Conservation (phyloP, 2,329 filamentous ascomycete genomes). For the Aurifilum marmelostoma region DNA sequence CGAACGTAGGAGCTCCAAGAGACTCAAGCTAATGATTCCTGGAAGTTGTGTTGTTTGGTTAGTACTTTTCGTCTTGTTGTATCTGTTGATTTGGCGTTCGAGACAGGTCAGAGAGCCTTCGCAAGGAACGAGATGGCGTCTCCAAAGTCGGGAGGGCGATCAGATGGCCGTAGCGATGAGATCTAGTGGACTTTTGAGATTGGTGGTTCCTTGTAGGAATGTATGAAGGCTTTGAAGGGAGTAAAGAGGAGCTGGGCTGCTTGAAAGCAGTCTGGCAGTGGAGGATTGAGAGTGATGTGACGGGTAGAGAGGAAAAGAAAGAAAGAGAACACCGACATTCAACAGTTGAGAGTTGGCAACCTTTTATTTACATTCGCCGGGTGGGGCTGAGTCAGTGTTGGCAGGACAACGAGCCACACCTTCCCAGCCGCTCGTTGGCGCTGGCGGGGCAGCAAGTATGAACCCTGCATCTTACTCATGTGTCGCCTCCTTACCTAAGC, state of each 20-base stretch:
- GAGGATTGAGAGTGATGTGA: constrained; percentile 16
- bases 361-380: constrained; percentile 8
- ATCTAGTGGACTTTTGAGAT: constrained; percentile 50
- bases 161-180: constrained; percentile 52
- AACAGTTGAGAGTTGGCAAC: not conserved
- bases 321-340: not conserved
- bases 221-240: constrained; percentile 33
- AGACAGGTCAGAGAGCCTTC: constrained; percentile 48
- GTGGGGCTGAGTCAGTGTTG: not conserved
- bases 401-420: not conserved
- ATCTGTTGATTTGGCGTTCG: constrained; percentile 45
- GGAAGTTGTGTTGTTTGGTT: constrained; percentile 47
- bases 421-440: not conserved
- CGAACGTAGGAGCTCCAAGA: constrained; percentile 57
- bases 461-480: not conserved
- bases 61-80: constrained; percentile 43
- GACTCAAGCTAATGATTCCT: constrained; percentile 64
- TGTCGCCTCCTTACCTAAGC: constrained; percentile 23
- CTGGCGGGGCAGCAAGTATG: not conserved
- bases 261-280: constrained; percentile 5
- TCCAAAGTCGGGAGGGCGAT: constrained; percentile 52
- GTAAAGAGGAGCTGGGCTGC: constrained; percentile 20
- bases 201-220: constrained; percentile 36
- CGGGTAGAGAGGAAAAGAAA: constrained; percentile 12
- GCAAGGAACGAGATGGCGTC: constrained; percentile 41